Evolutionary conservation across 192 early-diverging fungal species (phyloP).

Genomic region (Umbelopsis isabellina): DNA sequence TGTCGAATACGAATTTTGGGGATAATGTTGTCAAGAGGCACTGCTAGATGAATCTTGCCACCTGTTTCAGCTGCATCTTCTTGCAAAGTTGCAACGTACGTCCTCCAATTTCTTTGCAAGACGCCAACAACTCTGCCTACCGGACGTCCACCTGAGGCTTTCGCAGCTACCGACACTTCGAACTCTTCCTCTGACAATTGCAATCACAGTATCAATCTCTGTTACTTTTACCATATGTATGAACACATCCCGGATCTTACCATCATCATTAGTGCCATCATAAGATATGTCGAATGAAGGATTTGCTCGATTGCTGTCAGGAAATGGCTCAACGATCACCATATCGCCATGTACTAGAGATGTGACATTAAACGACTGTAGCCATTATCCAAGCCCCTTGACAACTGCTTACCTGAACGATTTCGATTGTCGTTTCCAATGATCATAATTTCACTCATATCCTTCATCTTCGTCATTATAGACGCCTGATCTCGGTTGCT

Average conservation of each 20-base stretch:
- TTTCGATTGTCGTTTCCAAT: conserved; percentile 59
- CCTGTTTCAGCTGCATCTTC: conserved; percentile 53
- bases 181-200: conserved; percentile 1
- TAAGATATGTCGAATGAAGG: conserved; percentile 50
- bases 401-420: conserved; percentile 42
- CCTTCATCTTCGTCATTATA: conserved; percentile 43
- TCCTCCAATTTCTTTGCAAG: conserved; percentile 69
- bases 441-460: conserved; percentile 59
- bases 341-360: conserved; percentile 61
- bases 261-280: conserved; percentile 30
- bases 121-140: conserved; percentile 65
- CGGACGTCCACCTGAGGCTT: conserved; percentile 21
- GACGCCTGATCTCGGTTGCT: conserved; percentile 52
- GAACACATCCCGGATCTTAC: not conserved
- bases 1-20: conserved; percentile 81
- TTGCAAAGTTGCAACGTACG: conserved; percentile 78
- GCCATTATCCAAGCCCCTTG: not conserved
- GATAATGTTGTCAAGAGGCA: conserved; percentile 67
- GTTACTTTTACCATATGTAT: not conserved
- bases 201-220: not conserved
- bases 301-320: conserved; percentile 46
- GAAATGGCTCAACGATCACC: conserved; percentile 65
- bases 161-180: conserved; percentile 8
- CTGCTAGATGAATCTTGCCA: conserved; percentile 64
- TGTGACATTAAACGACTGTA: not conserved